These are phyloP conservation scores for Begonia loranthoides DNA, from an alignment of 306 rosid genomes.

Conservation along the genomic window DNA sequence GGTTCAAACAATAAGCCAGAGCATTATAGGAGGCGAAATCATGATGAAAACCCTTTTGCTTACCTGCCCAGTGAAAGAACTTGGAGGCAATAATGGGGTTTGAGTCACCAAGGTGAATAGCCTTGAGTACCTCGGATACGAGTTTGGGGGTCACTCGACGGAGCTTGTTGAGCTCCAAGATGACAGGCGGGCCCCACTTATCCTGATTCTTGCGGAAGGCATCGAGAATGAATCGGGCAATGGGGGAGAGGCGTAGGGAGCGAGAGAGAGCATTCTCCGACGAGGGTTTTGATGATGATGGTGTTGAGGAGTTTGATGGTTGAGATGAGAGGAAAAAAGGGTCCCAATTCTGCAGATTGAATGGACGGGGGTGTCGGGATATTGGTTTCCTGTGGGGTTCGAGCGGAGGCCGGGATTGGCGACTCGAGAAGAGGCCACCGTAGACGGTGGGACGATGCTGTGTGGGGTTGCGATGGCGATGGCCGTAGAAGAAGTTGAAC, in stretches of 20 bases:
- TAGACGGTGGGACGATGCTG: slow-evolving; percentile 60
- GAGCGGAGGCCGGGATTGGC: slow-evolving; percentile 17
- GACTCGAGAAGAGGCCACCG: slow-evolving; percentile 64
- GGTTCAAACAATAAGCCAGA: slow-evolving; percentile 55
- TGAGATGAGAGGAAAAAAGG: slow-evolving; percentile 31
- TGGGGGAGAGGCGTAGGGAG: slow-evolving; percentile 48
- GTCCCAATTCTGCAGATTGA: slow-evolving; percentile 56
- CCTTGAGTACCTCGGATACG: slow-evolving; percentile 70
- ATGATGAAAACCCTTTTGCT: slow-evolving; percentile 60
- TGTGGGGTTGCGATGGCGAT: slow-evolving; percentile 75
- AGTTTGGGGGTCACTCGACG: slow-evolving; percentile 57
- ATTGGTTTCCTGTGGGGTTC: slow-evolving; percentile 14
- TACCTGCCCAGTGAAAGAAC: slow-evolving; percentile 71
- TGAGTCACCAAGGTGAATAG: slow-evolving; percentile 2
- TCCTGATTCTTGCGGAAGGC: slow-evolving; percentile 43
- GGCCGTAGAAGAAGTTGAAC: slow-evolving; percentile 49
- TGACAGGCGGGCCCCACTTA: slow-evolving; percentile 45
- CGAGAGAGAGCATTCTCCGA: slow-evolving; percentile 16
- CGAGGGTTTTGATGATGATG: slow-evolving; percentile 2
- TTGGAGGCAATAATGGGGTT: slow-evolving; percentile 42
- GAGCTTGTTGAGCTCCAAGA: slow-evolving; percentile 62
- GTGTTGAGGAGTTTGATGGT: slow-evolving; percentile 1
- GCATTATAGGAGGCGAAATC: slow-evolving; percentile 66
- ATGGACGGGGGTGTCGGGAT: slow-evolving; percentile 12
- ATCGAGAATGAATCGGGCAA: slow-evolving; percentile 55